These are phyloP conservation scores for Nicotiana sylvestris DNA, from an alignment of 257 asterid species.

Conservation along the genomic window DNA sequence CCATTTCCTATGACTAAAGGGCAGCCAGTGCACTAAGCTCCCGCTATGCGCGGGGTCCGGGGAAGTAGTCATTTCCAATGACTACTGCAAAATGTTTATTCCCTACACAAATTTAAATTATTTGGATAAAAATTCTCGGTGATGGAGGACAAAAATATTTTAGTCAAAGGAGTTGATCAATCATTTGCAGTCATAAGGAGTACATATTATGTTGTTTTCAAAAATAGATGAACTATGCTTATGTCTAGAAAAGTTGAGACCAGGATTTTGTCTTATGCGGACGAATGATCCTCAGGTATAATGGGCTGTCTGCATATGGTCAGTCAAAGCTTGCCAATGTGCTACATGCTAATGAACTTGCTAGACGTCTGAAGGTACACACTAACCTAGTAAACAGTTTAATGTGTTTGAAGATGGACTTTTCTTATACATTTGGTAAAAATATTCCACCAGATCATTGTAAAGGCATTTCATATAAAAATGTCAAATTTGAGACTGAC, in stretches of 20 bases:
- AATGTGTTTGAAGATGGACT: not conserved
- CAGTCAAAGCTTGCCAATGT: constrained; percentile 86
- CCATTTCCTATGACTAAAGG: not conserved
- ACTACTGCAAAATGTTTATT: not conserved
- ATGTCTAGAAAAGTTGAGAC: constrained; percentile 32
- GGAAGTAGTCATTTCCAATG: not conserved
- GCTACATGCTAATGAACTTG: constrained; percentile 70
- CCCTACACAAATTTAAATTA: not conserved
- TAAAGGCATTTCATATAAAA: not conserved
- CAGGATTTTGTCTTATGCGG: constrained; percentile 10
- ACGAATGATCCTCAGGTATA: constrained; percentile 46
- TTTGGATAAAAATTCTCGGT: constrained; percentile 32
- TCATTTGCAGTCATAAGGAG: not conserved
- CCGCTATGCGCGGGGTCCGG: no score
- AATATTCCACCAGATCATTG: not conserved
- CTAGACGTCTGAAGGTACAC: constrained; percentile 58
- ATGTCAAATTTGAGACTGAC: not conserved
- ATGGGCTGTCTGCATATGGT: constrained; percentile 54
- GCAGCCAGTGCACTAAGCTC: no score
- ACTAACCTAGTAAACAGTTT: not conserved
- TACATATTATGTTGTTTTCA: not conserved
- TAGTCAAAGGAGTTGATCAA: not conserved
- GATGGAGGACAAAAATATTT: constrained; percentile 48
- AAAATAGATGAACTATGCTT: not conserved
- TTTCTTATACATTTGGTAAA: not conserved